phyloP scores from a whole-genome alignment of 1,139 yeast species.

The Magnusiomyces ingens region DNA sequence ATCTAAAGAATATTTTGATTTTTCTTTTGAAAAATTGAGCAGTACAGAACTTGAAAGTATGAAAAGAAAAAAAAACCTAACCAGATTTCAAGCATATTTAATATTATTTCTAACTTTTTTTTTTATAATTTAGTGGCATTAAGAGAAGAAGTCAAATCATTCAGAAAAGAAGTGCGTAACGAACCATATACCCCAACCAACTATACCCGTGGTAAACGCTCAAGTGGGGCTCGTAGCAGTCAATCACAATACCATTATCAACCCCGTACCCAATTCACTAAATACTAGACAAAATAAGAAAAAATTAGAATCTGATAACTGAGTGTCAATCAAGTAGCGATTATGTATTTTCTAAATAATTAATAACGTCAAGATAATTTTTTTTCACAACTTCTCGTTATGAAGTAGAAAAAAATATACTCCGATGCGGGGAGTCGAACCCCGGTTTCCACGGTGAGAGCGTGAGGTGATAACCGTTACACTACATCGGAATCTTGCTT shows the following conservation, averaged over 20 bases:
- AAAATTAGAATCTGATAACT: too few relatives aligned
- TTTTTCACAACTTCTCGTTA: too few relatives aligned
- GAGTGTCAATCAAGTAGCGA: too few relatives aligned
- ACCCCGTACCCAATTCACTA: too few relatives aligned
- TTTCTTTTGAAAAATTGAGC: conserved; percentile 61
- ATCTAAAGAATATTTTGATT: conserved; percentile 65
- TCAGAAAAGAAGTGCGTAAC: conserved; percentile 62
- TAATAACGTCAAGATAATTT: too few relatives aligned
- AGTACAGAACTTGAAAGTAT: conserved; percentile 13
- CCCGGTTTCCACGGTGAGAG: conserved; percentile 17
- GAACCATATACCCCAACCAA: conserved; percentile 3
- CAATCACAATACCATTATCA: too few relatives aligned
- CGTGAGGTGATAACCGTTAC: conserved; percentile 16
- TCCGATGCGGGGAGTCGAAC: conserved; percentile 16
- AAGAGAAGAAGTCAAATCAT: conserved; percentile 56
- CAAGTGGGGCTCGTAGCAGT: too few relatives aligned
- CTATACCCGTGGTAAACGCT: not conserved
- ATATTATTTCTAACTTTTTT: conserved; percentile 40
- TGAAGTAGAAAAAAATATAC: not conserved
- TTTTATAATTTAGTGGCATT: conserved; percentile 47
- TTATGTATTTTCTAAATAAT: too few relatives aligned
- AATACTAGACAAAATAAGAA: too few relatives aligned
- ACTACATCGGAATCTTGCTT: conserved; percentile 15
- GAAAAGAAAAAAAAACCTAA: not conserved
- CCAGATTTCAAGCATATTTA: conserved; percentile 23